Evolutionary conservation across 306 rosid genomes (phyloP).

Genomic region (Arachis stenosperma): DNA sequence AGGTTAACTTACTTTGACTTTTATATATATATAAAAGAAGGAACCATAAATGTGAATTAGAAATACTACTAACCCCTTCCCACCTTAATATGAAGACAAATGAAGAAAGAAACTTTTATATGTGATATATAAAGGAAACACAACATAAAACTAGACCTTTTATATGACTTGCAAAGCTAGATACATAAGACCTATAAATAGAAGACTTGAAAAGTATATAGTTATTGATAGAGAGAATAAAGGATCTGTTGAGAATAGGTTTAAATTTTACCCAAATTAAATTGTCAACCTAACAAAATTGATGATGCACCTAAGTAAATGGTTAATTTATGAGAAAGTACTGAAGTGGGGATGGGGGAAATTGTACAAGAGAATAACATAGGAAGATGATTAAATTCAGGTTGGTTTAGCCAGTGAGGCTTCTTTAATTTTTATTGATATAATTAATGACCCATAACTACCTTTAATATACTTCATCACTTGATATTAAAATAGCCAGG

Average conservation of each 20-base stretch:
- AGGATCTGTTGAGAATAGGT: not conserved
- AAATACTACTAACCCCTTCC: not conserved
- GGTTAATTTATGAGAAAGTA: slow-evolving; percentile 15
- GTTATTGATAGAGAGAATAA: not conserved
- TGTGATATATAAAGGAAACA: not conserved
- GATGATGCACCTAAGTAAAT: not conserved
- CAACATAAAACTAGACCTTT: not conserved
- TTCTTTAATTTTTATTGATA: slow-evolving; percentile 4
- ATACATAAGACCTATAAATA: not conserved
- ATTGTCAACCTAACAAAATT: slow-evolving; percentile 1
- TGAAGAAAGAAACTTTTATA: not conserved
- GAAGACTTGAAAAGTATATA: not conserved
- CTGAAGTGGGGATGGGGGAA: not conserved
- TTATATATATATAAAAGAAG: not conserved
- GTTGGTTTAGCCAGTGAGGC: slow-evolving; percentile 17
- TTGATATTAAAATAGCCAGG: not conserved
- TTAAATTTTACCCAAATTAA: slow-evolving; percentile 11
- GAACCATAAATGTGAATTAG: slow-evolving; percentile 13
- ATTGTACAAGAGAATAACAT: not conserved
- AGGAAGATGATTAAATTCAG: slow-evolving; percentile 21
- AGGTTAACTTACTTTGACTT: slow-evolving; percentile 12
- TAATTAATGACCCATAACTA: slow-evolving; percentile 14
- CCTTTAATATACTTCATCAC: slow-evolving; percentile 18
- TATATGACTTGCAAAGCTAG: not conserved
- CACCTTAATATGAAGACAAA: not conserved